These are phyloP conservation scores for Cerrena zonata DNA, from an alignment of 1,284 basidiomycete species.

Conservation along the genomic window DNA sequence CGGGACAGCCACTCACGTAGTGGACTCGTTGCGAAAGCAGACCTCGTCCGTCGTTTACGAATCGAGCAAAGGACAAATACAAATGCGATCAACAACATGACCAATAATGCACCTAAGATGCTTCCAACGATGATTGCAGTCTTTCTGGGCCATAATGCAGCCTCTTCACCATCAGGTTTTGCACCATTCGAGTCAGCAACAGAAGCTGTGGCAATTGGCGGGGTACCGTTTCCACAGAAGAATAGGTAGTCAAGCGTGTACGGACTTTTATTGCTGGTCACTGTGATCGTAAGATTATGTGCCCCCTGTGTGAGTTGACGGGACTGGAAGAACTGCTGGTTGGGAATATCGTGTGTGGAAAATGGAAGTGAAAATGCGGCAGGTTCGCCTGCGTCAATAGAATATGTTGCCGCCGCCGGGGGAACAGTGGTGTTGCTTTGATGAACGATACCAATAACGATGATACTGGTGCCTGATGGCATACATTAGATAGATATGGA, in stretches of 20 bases:
- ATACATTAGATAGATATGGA: slow-evolving; percentile 1
- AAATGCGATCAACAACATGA: slow-evolving; percentile 1
- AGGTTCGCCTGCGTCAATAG: slow-evolving; percentile 30
- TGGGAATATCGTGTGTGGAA: slow-evolving; percentile 27
- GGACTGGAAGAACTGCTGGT: slow-evolving; percentile 39
- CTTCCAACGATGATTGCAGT: slow-evolving; percentile 10
- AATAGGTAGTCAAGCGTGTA: slow-evolving; percentile 32
- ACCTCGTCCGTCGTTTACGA: slow-evolving; percentile 11
- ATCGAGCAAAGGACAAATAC: slow-evolving; percentile 13
- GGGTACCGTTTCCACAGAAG: slow-evolving; percentile 28
- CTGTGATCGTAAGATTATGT: slow-evolving; percentile 36
- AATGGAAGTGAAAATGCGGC: slow-evolving; percentile 32
- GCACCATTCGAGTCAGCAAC: neutral
- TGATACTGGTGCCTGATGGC: slow-evolving; percentile 35
- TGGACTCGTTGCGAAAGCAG: slow-evolving; percentile 14
- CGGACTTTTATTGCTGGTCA: slow-evolving; percentile 29
- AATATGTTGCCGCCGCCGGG: slow-evolving; percentile 37
- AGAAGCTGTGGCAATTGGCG: slow-evolving; percentile 13
- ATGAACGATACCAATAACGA: slow-evolving; percentile 39
- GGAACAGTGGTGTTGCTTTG: slow-evolving; percentile 28
- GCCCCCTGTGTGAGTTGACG: slow-evolving; percentile 22
- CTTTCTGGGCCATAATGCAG: slow-evolving; percentile 1
- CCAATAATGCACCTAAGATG: slow-evolving; percentile 14
- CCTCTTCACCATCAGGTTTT: neutral
- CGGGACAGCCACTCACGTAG: slow-evolving; percentile 21